Percentiles rank a stretch among this genome's conserved stretches.
Conservation (phyloP, 1,284 basidiomycete genomes). For the Coniferiporia weirii region DNA sequence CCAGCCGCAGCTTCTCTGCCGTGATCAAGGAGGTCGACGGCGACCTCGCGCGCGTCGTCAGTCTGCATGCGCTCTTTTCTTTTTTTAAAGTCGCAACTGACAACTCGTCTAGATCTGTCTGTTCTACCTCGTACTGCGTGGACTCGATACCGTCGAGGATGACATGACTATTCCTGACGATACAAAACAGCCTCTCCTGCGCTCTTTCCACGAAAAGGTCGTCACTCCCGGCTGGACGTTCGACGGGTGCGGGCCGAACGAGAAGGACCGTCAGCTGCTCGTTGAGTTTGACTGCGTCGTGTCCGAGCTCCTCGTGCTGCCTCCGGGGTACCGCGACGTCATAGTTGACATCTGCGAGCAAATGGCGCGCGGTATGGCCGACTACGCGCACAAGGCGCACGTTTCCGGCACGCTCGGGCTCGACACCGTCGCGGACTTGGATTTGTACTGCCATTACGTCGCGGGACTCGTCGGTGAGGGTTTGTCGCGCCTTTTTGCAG, state of each 20-base stretch:
- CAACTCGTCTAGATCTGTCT: slow-evolving; percentile 67
- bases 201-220: slow-evolving; percentile 80
- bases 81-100: slow-evolving; percentile 3
- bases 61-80: slow-evolving; percentile 31
- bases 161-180: slow-evolving; percentile 94
- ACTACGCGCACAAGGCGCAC: slow-evolving; percentile 82
- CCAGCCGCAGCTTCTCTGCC: slow-evolving; percentile 86
- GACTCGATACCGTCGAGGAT: slow-evolving; percentile 95
- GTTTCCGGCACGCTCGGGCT: slow-evolving; percentile 66
- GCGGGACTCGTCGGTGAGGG: slow-evolving; percentile 98
- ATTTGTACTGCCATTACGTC: slow-evolving; percentile 98
- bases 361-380: slow-evolving; percentile 96
- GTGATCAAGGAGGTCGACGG: slow-evolving; percentile 98
- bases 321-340: slow-evolving; percentile 69
- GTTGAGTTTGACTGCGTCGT: slow-evolving; percentile 85
- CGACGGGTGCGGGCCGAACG: slow-evolving; percentile 75
- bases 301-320: slow-evolving; percentile 73
- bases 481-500: slow-evolving; percentile 84
- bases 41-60: slow-evolving; percentile 85
- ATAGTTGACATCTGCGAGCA: slow-evolving; percentile 81
- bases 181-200: slow-evolving; percentile 83
- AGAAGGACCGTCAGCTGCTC: slow-evolving; percentile 87
- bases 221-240: slow-evolving; percentile 88
- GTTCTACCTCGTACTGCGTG: slow-evolving; percentile 94
- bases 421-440: slow-evolving; percentile 78